Evolutionary conservation across 495 filamentous ascomycete genomes (phyloP).

Genomic region (Talaromyces adpressus): DNA sequence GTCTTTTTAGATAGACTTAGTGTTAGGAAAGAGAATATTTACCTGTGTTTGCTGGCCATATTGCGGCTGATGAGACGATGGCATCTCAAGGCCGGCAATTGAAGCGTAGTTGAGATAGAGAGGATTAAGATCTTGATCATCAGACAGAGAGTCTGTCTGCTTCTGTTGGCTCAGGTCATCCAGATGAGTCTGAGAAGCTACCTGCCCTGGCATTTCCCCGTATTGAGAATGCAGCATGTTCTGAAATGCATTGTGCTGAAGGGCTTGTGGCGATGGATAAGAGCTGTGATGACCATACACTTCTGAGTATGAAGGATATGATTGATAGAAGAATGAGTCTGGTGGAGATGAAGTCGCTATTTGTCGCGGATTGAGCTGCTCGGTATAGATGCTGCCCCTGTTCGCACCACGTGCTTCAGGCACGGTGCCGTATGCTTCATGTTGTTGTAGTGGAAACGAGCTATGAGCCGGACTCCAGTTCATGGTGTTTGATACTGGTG

Average conservation of each 20-base stretch:
- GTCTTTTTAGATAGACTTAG: conserved; percentile 12
- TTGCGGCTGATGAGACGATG: conserved; percentile 28
- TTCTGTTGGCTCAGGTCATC: conserved; percentile 56
- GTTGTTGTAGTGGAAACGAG: not conserved
- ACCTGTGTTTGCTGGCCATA: conserved; percentile 56
- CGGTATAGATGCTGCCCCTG: conserved; percentile 42
- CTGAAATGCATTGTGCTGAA: conserved; percentile 56
- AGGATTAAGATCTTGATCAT: conserved; percentile 63
- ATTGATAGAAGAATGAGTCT: conserved; percentile 55
- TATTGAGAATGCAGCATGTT: conserved; percentile 46
- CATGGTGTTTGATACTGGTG: not conserved
- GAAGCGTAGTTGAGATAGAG: conserved; percentile 72
- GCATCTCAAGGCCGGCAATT: conserved; percentile 69
- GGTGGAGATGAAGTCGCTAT: conserved; percentile 65
- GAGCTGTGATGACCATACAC: conserved; percentile 51
- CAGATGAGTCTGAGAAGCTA: conserved; percentile 50
- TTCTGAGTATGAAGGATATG: conserved; percentile 56
- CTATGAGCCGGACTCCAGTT: not conserved
- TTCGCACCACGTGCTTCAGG: conserved; percentile 36
- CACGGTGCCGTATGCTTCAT: conserved; percentile 28
- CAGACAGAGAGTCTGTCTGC: conserved; percentile 43
- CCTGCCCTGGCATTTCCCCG: conserved; percentile 45
- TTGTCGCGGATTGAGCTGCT: conserved; percentile 60
- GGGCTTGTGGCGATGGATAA: conserved; percentile 33
- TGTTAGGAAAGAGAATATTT: conserved; percentile 47